A percentile compares a stretch with the other conserved stretches of the same genome.
These are phyloP conservation scores for Quercus glauca DNA, from an alignment of 306 rosid species.

Conservation along the genomic window DNA sequence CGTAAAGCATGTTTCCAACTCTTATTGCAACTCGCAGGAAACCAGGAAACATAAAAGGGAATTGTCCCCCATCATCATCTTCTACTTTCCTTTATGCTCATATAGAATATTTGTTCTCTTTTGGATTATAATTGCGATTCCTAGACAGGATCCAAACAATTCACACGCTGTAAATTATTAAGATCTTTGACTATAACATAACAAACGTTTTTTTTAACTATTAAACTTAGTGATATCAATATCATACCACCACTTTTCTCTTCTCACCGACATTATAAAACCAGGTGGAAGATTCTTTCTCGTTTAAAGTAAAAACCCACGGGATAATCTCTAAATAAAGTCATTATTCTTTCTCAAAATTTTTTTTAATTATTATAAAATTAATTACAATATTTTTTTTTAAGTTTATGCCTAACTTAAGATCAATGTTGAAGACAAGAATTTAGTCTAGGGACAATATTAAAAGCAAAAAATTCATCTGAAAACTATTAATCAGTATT, in stretches of 20 bases:
- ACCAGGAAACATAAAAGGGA: slow-evolving; percentile 55
- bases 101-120: slow-evolving; percentile 18
- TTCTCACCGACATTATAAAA: background rate
- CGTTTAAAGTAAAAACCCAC: no score
- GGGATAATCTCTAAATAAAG: no score
- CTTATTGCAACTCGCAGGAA: slow-evolving; percentile 62
- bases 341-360: no score
- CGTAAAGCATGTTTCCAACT: slow-evolving; percentile 39
- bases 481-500: no score
- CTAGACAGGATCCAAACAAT: slow-evolving; percentile 54
- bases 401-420: no score
- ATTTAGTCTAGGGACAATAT: no score
- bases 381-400: no score
- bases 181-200: slow-evolving; percentile 20
- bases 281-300: no score
- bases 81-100: slow-evolving; percentile 28
- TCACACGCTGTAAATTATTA: slow-evolving; percentile 36
- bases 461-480: no score
- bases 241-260: background rate
- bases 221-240: background rate
- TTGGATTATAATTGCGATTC: slow-evolving; percentile 35
- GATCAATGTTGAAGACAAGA: no score
- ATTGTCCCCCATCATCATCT: slow-evolving; percentile 21
- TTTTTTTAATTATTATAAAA: no score
- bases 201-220: background rate